Conservation (phyloP, 352 stramenopile species). For the Phytophthora cactorum region DNA sequence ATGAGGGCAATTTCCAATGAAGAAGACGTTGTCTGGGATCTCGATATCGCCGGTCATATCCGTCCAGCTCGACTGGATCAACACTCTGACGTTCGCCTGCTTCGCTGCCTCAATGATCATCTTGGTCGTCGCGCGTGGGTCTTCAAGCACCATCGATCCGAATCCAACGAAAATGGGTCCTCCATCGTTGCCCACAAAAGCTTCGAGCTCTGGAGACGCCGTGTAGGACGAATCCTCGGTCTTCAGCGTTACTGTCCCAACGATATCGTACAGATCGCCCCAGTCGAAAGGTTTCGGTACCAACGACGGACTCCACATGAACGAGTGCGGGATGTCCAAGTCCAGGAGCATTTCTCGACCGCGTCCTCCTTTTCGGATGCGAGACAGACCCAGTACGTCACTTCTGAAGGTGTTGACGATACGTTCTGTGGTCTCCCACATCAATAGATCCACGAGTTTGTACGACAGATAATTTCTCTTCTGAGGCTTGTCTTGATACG, state of each 20-base stretch:
- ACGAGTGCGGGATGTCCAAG: constrained; percentile 78
- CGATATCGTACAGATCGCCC: constrained; percentile 81
- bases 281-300: constrained; percentile 91
- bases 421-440: constrained; percentile 58
- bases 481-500: constrained; percentile 65
- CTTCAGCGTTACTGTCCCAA: constrained; percentile 78
- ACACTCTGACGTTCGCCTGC: constrained; percentile 64
- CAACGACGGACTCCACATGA: constrained; percentile 89
- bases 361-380: constrained; percentile 57
- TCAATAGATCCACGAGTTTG: constrained; percentile 81
- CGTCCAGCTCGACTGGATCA: constrained; percentile 91
- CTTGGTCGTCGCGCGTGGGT: constrained; percentile 62
- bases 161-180: constrained; percentile 94
- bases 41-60: constrained; percentile 55
- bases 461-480: constrained; percentile 83
- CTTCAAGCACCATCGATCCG: constrained; percentile 92
- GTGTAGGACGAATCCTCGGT: constrained; percentile 37
- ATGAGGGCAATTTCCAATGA: constrained; percentile 76
- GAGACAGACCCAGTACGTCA: constrained; percentile 52
- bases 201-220: constrained; percentile 51
- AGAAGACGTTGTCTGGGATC: constrained; percentile 55
- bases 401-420: constrained; percentile 83
- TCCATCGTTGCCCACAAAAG: constrained; percentile 55
- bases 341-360: constrained; percentile 59
- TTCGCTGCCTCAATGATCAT: constrained; percentile 85